A percentile compares a stretch with the other conserved stretches of the same genome.
Evolutionary conservation across 768 basidiomycete genomes (phyloP).

Genomic region (Mrakia hoshinonis): DNA sequence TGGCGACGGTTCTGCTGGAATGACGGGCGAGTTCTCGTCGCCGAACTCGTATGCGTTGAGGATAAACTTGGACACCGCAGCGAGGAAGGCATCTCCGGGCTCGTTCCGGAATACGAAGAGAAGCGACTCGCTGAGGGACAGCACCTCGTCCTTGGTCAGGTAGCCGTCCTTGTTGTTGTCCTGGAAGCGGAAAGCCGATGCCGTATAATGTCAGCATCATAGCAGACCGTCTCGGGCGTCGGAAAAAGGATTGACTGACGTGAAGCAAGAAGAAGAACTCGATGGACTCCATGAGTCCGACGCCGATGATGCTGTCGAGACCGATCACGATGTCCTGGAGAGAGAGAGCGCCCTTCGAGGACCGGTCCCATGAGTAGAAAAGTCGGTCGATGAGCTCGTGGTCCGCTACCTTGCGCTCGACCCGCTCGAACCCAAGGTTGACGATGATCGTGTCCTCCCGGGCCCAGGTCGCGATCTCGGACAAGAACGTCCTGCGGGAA

Average conservation of each 20-base stretch:
- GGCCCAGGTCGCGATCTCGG: slow-evolving; percentile 91
- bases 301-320: slow-evolving; percentile 69
- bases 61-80: slow-evolving; percentile 93
- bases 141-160: slow-evolving; percentile 89
- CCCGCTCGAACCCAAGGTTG: slow-evolving; percentile 64
- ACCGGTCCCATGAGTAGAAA: slow-evolving; percentile 89
- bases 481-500: slow-evolving; percentile 59
- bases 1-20: background rate
- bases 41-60: slow-evolving; percentile 98
- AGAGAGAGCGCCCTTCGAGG: slow-evolving; percentile 70
- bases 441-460: slow-evolving; percentile 82
- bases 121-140: slow-evolving; percentile 88
- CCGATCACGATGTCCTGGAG: slow-evolving; percentile 87
- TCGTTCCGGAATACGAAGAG: slow-evolving; percentile 93
- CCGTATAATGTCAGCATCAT: background rate
- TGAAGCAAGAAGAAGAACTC: slow-evolving; percentile 81
- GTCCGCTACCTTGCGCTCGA: slow-evolving; percentile 83
- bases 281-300: slow-evolving; percentile 92
- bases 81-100: slow-evolving; percentile 89
- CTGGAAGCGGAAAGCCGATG: slow-evolving; percentile 16
- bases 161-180: slow-evolving; percentile 86
- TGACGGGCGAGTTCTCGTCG: slow-evolving; percentile 52
- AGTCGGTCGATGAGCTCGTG: slow-evolving; percentile 84
- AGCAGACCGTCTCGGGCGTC: no score
- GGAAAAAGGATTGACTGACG: background rate